These are phyloP conservation scores for Talaromyces verruculosus DNA, from an alignment of 2,329 filamentous ascomycete species.

Conservation along the genomic window DNA sequence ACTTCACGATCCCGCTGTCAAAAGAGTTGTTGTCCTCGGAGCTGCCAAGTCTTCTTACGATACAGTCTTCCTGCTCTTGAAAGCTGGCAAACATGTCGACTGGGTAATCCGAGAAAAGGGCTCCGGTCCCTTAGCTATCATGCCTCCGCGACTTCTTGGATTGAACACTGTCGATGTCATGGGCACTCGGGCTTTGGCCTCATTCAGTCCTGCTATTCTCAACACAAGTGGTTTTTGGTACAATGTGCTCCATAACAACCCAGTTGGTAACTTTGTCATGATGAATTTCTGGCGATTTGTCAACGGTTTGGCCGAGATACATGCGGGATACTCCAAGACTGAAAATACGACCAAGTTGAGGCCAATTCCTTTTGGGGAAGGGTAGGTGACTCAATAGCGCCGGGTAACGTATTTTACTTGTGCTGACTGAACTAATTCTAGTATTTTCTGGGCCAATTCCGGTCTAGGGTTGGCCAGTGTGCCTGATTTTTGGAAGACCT, in stretches of 20 bases:
- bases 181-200: slow-evolving; percentile 6
- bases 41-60: slow-evolving; percentile 9
- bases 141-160: slow-evolving; percentile 4
- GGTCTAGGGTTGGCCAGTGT: slow-evolving; percentile 6
- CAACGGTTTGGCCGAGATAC: not conserved
- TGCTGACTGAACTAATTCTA: not conserved
- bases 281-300: not conserved
- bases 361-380: not conserved
- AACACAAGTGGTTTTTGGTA: slow-evolving; percentile 3
- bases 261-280: not conserved
- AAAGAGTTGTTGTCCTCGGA: not conserved
- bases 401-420: not conserved
- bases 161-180: slow-evolving; percentile 10
- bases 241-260: not conserved
- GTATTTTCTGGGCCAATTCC: slow-evolving; percentile 3
- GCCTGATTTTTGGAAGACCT: slow-evolving; percentile 3
- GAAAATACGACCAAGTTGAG: slow-evolving; percentile 2
- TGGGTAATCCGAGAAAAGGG: not conserved
- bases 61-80: slow-evolving; percentile 2
- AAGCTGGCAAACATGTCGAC: slow-evolving; percentile 10
- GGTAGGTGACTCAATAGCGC: not conserved
- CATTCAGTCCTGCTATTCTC: slow-evolving; percentile 9
- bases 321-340: slow-evolving; percentile 5
- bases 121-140: not conserved
- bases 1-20: not conserved